A percentile compares a stretch with the other conserved stretches of the same genome.
Evolutionary conservation across 345 rosid species (phyloP).

Genomic region (Nephelium lappaceum): DNA sequence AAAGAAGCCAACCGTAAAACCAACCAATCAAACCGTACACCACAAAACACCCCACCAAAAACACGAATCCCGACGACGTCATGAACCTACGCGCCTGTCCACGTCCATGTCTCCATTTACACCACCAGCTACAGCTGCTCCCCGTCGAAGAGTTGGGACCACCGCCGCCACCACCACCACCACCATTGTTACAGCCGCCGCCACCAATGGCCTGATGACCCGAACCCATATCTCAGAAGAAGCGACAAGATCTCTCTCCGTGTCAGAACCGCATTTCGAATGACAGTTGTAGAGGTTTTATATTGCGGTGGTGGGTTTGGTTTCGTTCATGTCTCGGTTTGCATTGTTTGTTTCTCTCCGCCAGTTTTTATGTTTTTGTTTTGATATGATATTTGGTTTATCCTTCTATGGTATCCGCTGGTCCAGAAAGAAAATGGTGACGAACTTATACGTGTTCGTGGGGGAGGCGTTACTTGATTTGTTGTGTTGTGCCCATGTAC

Average conservation of each 20-base stretch:
- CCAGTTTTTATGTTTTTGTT: neutral
- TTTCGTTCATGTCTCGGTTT: neutral
- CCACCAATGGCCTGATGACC: neutral
- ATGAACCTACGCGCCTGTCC: conserved; percentile 28
- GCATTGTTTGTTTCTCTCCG: neutral
- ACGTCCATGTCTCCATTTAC: conserved; percentile 13
- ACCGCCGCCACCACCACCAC: neutral
- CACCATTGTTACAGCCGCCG: neutral
- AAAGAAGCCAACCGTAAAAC: conserved; percentile 59
- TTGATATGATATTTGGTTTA: neutral
- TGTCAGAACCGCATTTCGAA: conserved; percentile 1
- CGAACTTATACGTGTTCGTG: neutral
- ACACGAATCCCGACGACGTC: conserved; percentile 45
- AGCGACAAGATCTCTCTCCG: neutral
- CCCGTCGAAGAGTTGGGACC: neutral
- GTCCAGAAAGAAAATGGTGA: neutral
- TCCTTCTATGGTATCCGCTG: neutral
- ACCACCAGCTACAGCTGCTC: conserved; percentile 12
- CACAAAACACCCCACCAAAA: conserved; percentile 56
- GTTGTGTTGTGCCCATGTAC: neutral
- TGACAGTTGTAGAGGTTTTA: neutral
- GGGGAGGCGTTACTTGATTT: neutral
- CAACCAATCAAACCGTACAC: conserved; percentile 64
- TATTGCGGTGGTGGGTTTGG: neutral
- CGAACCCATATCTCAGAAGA: conserved; percentile 10